Conservation (phyloP, 2,329 filamentous ascomycete species). For the Penicillium decumbens region DNA sequence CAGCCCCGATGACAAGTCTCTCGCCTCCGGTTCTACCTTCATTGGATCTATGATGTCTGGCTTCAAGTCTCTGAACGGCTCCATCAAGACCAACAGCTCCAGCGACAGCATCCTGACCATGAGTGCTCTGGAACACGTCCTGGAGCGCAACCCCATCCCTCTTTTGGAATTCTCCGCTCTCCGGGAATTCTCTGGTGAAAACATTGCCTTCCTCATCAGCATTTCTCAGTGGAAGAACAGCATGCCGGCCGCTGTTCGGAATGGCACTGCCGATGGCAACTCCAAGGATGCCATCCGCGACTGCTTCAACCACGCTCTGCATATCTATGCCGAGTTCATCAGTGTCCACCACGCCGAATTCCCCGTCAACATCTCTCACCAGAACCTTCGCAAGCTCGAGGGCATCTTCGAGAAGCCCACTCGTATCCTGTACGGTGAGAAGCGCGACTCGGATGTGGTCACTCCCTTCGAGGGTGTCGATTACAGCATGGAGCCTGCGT, state of each 20-base stretch:
- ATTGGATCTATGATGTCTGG: constrained; percentile 28
- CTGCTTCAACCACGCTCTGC: constrained; percentile 55
- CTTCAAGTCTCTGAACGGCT: constrained; percentile 23
- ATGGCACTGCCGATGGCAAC: constrained; percentile 7
- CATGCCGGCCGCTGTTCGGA: constrained; percentile 22
- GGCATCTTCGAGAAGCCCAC: constrained; percentile 55
- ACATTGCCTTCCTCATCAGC: constrained; percentile 61
- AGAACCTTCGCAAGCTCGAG: constrained; percentile 53
- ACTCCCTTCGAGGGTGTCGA: constrained; percentile 30
- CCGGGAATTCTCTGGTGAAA: constrained; percentile 66
- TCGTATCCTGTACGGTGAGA: constrained; percentile 38
- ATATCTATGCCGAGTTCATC: constrained; percentile 60
- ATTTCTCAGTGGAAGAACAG: constrained; percentile 54
- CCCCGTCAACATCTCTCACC: constrained; percentile 61
- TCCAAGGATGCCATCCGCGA: constrained; percentile 19
- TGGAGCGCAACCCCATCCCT: constrained; percentile 50
- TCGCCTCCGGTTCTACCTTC: constrained; percentile 27
- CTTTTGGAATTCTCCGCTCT: constrained; percentile 62
- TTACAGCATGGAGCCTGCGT: constrained; percentile 22
- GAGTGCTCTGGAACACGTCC: constrained; percentile 58
- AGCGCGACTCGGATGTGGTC: constrained; percentile 41
- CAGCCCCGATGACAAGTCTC: constrained; percentile 24
- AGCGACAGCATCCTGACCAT: constrained; percentile 54
- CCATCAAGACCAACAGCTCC: constrained; percentile 22
- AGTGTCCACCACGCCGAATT: constrained; percentile 60